Evolutionary conservation across 345 rosid genomes (phyloP), one percentile per base, ranked within the genome.

Genomic region (Gossypium herbaceum): DNA sequence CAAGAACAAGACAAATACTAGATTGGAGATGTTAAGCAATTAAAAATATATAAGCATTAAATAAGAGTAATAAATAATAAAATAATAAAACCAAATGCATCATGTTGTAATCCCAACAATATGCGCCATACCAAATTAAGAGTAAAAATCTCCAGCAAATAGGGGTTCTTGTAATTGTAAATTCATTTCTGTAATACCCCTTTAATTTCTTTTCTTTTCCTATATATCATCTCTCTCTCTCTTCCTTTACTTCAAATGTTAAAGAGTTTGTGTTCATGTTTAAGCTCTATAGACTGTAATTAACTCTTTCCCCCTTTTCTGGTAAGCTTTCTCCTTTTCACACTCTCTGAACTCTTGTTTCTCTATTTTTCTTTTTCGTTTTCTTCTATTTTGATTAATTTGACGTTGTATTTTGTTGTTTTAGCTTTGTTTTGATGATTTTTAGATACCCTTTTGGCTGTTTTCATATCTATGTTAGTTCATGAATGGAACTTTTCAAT

Each of bases 191-290:
- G 25, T 34, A 4, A 13, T 70, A 41, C 60, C 62, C 25, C 57
- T 59, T 63, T 55, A 19, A 9, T 56, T 19, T 66, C 13, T 61
- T 24, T 12, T 55, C 1, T 24, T 25, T 59, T 25, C 64, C 8
- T 63, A 44, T 75, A 41, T 43, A 61, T 67, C 64, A 3, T 69
- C 59, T 58, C 63, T 59, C 79, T 83, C 86, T 67, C 74, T 78
- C 88, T 63, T 81, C 81, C 72, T 78, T 78, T 52, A 72, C 73
- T 78, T 76, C 82, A 48, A 68, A 60, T 67, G 71, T 80, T 81
- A 65, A 34, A 34, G 79, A 78, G 55, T 65, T 79, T 25, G 22
- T 75, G 63, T 52, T 34, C 64, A 19, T 65, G 73, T 63, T 17
- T 67, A 56, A 71, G 56, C 56, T 63, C 56, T 59, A 51, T 72